Conservation (phyloP, 2,329 filamentous ascomycete genomes). For the Penicillium glabrum region DNA sequence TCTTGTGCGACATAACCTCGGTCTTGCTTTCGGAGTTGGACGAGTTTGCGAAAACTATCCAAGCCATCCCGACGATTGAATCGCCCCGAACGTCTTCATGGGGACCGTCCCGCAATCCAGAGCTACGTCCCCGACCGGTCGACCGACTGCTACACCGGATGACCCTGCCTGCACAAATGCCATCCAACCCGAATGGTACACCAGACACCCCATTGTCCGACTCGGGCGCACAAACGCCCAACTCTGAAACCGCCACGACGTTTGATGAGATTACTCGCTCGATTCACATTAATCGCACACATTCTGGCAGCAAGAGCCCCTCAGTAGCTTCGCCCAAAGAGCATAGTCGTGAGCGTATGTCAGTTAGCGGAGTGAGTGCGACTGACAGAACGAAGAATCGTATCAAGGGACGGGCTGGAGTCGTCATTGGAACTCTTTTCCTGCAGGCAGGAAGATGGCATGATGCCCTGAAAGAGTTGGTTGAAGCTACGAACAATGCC, state of each 20-base stretch:
- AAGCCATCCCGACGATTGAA: constrained; percentile 72
- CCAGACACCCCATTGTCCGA: constrained; percentile 39
- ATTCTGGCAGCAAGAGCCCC: constrained; percentile 36
- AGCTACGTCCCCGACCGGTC: constrained; percentile 39
- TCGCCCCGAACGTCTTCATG: constrained; percentile 61
- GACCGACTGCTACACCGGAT: constrained; percentile 69
- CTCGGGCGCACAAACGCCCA: constrained; percentile 35
- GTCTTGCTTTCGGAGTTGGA: constrained; percentile 74
- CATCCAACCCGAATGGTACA: constrained; percentile 43
- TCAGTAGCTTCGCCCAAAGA: constrained; percentile 49
- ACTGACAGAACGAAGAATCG: constrained; percentile 78
- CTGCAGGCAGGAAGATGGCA: constrained; percentile 87
- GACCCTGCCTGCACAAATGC: constrained; percentile 71
- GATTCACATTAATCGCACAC: constrained; percentile 40
- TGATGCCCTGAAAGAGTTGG: constrained; percentile 80
- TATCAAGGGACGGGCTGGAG: constrained; percentile 74
- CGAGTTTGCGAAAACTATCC: constrained; percentile 69
- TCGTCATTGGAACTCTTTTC: constrained; percentile 82
- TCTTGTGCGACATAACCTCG: constrained; percentile 77
- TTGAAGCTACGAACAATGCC: constrained; percentile 74
- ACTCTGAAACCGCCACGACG: constrained; percentile 51
- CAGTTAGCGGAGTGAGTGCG: constrained; percentile 69
- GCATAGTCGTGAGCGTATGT: constrained; percentile 61
- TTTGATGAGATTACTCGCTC: constrained; percentile 54
- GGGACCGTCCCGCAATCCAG: constrained; percentile 53